Evolutionary conservation across 305 asterid species (phyloP), one percentile per base, ranked within the genome.

Genomic region (Fraxinus sp.): DNA sequence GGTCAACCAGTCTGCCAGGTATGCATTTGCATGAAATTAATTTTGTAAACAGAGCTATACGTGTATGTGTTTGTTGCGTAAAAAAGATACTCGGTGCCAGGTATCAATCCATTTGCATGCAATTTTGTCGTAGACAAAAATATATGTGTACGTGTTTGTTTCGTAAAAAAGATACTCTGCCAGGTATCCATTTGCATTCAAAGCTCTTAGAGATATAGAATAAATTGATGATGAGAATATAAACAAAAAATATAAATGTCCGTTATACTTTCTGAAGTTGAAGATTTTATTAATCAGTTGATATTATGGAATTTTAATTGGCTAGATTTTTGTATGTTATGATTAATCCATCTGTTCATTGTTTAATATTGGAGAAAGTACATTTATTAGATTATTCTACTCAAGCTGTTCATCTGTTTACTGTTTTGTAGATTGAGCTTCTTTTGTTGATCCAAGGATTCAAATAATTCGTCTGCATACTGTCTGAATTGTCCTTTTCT

Each of bases 1-100:
- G 98, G 97, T 81, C 98, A 96, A 82, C 96, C 92, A n/a, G 90
- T 90, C 71, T 96, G 99, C 86, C 98, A 95, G 99, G 99, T 96
- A 92, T 82, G 55, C 70, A 28, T 8, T 78, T 84, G 77, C 72
- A 68, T 84, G 32, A 62, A 30, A 70, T 70, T 78, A 52, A 66
- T 36, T 35, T 83, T 28, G 26, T 59, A 36, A 3, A 62, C 64
- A 64, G 16, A 49, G 10, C 30, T 49, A 20, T 70, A 32, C 46
- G 68, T 39, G 77, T 6, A 7, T 41, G 11, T 30, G 39, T 30
- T 70, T 70, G 39, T 14, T 30, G 18, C 11, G 20, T 14, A 62
- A 62, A 62, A 62, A 22, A 3, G 72, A 30, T 70, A 30, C 9
- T 70, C 10, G 41, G 10, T 70, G 75, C 75, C 75, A 30, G 20